Evolutionary conservation across 2,329 filamentous ascomycete species (phyloP).

Genomic region (Chrysoporthe puriensis): DNA sequence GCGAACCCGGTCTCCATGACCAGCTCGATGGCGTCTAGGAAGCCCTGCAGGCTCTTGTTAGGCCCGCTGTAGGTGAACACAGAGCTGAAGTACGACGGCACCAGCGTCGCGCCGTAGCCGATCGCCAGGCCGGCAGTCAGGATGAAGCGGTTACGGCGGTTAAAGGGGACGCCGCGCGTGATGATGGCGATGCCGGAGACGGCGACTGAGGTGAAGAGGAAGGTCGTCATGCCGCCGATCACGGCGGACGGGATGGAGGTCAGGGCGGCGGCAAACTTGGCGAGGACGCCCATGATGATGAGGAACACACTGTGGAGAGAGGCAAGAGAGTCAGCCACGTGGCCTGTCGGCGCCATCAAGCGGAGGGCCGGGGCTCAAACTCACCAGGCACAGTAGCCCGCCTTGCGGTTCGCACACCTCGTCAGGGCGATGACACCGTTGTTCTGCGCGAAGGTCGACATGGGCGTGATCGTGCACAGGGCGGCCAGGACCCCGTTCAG

Average conservation of each 20-base stretch:
- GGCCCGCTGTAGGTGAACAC: constrained; percentile 74
- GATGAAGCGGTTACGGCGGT: constrained; percentile 80
- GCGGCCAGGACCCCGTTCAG: constrained; percentile 75
- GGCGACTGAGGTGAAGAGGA: constrained; percentile 77
- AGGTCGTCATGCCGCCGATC: constrained; percentile 76
- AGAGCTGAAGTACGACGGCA: constrained; percentile 68
- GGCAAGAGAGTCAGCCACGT: constrained; percentile 12
- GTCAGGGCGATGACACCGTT: constrained; percentile 85
- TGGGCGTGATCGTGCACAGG: constrained; percentile 78
- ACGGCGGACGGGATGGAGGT: constrained; percentile 73
- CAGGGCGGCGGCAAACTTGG: constrained; percentile 80
- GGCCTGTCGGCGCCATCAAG: too few species aligned
- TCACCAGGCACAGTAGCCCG: constrained; percentile 73
- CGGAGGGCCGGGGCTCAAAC: constrained; percentile 13
- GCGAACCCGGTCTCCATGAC: constrained; percentile 78
- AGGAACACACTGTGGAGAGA: constrained; percentile 63
- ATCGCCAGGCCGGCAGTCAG: constrained; percentile 74
- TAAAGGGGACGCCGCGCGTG: constrained; percentile 69
- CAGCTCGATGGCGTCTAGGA: constrained; percentile 74
- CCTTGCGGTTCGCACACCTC: constrained; percentile 78
- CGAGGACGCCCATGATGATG: constrained; percentile 78
- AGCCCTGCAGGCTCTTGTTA: constrained; percentile 70
- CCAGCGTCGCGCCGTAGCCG: constrained; percentile 71
- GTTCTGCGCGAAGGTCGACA: constrained; percentile 82
- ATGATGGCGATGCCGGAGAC: constrained; percentile 80